phyloP scores from a whole-genome alignment of 1,284 basidiomycete genomes.

The Coniferiporia weirii region DNA sequence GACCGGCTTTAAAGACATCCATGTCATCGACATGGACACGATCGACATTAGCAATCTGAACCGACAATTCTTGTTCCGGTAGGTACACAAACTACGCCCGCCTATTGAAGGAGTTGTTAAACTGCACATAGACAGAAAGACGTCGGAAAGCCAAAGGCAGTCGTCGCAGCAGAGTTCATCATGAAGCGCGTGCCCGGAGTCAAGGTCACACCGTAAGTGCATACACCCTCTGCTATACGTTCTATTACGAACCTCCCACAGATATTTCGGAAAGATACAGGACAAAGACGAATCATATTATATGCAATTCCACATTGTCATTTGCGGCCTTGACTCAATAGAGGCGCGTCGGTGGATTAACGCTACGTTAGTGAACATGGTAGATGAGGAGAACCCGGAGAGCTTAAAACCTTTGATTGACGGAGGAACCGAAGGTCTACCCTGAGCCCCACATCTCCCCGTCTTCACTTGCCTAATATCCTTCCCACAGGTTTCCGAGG shows the following conservation, averaged over 20 bases:
- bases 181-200: conserved; percentile 94
- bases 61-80: conserved; percentile 97
- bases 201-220: conserved; percentile 84
- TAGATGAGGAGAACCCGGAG: conserved; percentile 86
- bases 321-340: conserved; percentile 97
- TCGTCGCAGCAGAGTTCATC: conserved; percentile 89
- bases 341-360: conserved; percentile 99
- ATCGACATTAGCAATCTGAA: conserved; percentile 99
- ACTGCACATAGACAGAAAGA: conserved; percentile 66
- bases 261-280: conserved; percentile 96
- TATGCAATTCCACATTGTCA: conserved; percentile 93
- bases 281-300: conserved; percentile 97
- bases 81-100: conserved; percentile 21
- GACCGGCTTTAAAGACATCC: conserved; percentile 95
- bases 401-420: conserved; percentile 98
- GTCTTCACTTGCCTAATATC: conserved; percentile 8
- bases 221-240: not conserved
- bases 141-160: conserved; percentile 93
- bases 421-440: conserved; percentile 92
- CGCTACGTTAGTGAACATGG: conserved; percentile 92
- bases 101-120: not conserved
- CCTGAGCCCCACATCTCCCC: not conserved
- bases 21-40: conserved; percentile 99
- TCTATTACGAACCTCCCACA: conserved; percentile 31
- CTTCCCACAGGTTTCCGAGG: conserved; percentile 84